Evolutionary conservation across 2,329 filamentous ascomycete genomes (phyloP).

Genomic region (Colletotrichum echinochloae): DNA sequence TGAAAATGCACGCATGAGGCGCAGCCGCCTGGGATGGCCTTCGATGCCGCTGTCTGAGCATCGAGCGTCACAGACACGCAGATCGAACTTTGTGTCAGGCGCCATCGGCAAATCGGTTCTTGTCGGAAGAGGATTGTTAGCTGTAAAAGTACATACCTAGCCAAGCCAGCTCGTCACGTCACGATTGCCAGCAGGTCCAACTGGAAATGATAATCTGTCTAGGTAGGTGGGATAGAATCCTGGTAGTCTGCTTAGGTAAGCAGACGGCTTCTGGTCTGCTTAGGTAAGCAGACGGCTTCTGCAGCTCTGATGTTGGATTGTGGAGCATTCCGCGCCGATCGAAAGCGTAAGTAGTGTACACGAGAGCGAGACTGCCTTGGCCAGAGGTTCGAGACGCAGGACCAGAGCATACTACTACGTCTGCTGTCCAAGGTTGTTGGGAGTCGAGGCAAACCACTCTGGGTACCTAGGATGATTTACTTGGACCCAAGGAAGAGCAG

Average conservation of each 20-base stretch:
- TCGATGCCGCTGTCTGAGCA: slow-evolving; percentile 26
- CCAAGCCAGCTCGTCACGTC: neutral
- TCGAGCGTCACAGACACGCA: slow-evolving; percentile 19
- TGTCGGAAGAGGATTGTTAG: slow-evolving; percentile 1
- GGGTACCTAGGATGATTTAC: neutral
- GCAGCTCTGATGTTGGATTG: slow-evolving; percentile 21
- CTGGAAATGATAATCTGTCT: too few species aligned
- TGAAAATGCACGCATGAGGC: neutral
- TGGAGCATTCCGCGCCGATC: slow-evolving; percentile 24
- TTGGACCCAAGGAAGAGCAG: too few species aligned
- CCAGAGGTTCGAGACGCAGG: slow-evolving; percentile 28
- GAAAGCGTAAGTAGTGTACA: slow-evolving; percentile 1
- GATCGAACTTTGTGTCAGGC: slow-evolving; percentile 23
- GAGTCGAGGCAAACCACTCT: neutral
- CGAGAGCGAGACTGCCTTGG: slow-evolving; percentile 1
- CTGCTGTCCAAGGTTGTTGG: slow-evolving; percentile 10
- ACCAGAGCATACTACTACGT: neutral
- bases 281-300: neutral
- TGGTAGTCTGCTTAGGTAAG: too few species aligned
- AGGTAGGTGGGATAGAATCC: too few species aligned
- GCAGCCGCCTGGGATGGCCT: neutral
- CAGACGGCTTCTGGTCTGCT: neutral
- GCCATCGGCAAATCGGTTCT: slow-evolving; percentile 21
- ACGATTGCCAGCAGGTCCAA: slow-evolving; percentile 11
- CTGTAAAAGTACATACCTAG: too few species aligned